Conservation (phyloP, 108 stramenopile genomes). For the Cafeteria roenbergensis region DNA sequence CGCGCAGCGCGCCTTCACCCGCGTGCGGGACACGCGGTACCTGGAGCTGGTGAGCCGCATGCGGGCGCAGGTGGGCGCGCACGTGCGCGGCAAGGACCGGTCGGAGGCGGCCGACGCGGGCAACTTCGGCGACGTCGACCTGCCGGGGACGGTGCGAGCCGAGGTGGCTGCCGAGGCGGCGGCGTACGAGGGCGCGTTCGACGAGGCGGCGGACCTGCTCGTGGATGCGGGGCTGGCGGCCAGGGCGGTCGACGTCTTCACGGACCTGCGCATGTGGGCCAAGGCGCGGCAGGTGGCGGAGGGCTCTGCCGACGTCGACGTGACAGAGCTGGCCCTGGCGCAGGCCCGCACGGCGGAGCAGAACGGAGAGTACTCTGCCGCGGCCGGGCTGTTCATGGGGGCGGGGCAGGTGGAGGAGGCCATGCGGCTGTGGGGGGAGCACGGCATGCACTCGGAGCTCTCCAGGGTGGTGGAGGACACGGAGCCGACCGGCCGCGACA, state of each 20-base stretch:
- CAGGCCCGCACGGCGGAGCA: constrained; percentile 49
- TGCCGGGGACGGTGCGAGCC: not conserved
- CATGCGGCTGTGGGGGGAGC: constrained; percentile 29
- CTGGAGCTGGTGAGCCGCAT: constrained; percentile 37
- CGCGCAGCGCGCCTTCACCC: constrained; percentile 36
- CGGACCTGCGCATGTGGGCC: constrained; percentile 45
- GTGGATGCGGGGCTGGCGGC: constrained; percentile 24
- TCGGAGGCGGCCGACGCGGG: no score
- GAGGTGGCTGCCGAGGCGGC: constrained; percentile 31
- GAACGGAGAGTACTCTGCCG: constrained; percentile 33
- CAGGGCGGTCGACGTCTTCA: constrained; percentile 43
- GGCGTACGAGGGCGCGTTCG: constrained; percentile 37
- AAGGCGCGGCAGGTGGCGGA: constrained; percentile 44
- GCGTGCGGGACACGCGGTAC: constrained; percentile 36
- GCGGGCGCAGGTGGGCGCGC: not conserved
- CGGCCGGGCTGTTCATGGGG: constrained; percentile 32
- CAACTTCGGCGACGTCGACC: not conserved
- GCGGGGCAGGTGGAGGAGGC: constrained; percentile 28
- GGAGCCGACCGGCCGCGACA: constrained; percentile 6
- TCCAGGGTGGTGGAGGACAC: constrained; percentile 26
- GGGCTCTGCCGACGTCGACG: constrained; percentile 25
- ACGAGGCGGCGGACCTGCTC: constrained; percentile 46
- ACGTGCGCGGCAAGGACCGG: not conserved
- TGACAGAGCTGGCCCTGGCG: constrained; percentile 26
- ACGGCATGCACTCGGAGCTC: constrained; percentile 28